Base-by-base conservation (phyloP, 805 yeast genomes). In the Saccharomycopsis amapae region DNA sequence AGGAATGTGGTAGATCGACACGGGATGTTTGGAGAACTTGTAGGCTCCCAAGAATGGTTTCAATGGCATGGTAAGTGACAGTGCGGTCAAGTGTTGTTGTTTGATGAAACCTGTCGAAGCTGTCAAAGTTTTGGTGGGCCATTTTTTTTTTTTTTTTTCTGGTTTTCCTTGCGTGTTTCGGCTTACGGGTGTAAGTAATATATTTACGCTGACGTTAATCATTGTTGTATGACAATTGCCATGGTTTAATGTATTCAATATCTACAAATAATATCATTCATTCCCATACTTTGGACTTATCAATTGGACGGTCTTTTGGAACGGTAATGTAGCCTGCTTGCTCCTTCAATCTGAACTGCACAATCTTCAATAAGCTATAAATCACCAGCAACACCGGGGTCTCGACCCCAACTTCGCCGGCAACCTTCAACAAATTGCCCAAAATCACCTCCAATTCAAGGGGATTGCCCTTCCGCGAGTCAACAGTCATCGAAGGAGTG, bases 401-500 rank as follows among this genome's bases (percentile, higher is more conserved):
- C n/a, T 35, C 55, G 15, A 76, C 68, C 0, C 65, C 62, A 47
- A 62, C 53, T 51, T 69, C 69, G 35, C 64, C 62, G 7, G 81
- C 84, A 34, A 73, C 66, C 15, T 60, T 60, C 42, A 82, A 55
- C 0, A 82, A 68, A 55, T 80, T 84, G 3, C 90, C 89, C 42
- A 83, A 63, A 49, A 85, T 80, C 19, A 75, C 81, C 56, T 84
- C 88, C 24, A 79, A 61, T 60, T 85, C 94, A 53, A 84, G 73
- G 40, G 78, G 78, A 56, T 82, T 79, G 22, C 79, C 77, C 52
- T 81, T 79, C 42, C 74, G 64, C 18, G 72, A 71, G 57, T 83
- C 93, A 9, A 81, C 82, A 50, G 73, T 64, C 90, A 83, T 83
- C 3, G 88, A 81, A 2, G 90, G 90, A 42, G 71, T 69, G 58